phyloP scores from a whole-genome alignment of 1,284 basidiomycete genomes.

The Ustilago esculenta region DNA sequence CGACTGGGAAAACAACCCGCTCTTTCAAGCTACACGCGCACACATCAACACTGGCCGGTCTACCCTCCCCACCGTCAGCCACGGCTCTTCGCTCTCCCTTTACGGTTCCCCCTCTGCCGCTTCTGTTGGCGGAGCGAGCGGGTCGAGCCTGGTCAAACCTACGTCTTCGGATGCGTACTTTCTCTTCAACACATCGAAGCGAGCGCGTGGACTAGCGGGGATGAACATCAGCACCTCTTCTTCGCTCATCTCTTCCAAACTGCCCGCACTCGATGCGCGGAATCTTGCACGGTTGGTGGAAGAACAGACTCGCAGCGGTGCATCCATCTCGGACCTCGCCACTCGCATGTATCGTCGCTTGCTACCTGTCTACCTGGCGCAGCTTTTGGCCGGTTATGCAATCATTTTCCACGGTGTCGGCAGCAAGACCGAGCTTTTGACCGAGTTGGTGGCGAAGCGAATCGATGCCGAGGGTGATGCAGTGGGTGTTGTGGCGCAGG shows the following conservation, averaged over 20 bases:
- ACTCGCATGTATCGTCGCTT: slow-evolving; percentile 33
- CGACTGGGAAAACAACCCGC: slow-evolving; percentile 40
- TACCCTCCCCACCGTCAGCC: not conserved
- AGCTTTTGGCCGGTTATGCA: slow-evolving; percentile 40
- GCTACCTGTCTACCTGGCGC: slow-evolving; percentile 39
- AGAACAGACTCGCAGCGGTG: slow-evolving; percentile 12
- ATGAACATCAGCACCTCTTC: slow-evolving; percentile 30
- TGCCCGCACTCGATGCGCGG: slow-evolving; percentile 27
- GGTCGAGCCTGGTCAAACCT: slow-evolving; percentile 33
- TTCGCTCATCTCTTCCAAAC: slow-evolving; percentile 32
- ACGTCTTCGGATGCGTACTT: slow-evolving; percentile 50
- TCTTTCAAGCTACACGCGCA: slow-evolving; percentile 18
- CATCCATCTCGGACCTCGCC: slow-evolving; percentile 23
- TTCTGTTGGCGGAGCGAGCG: slow-evolving; percentile 1
- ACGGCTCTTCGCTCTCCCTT: slow-evolving; percentile 20
- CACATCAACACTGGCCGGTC: slow-evolving; percentile 7
- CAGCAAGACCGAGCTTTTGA: slow-evolving; percentile 30
- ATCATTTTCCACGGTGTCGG: slow-evolving; percentile 51
- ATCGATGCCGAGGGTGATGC: slow-evolving; percentile 40
- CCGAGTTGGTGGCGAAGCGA: slow-evolving; percentile 16
- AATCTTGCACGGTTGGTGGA: slow-evolving; percentile 19
- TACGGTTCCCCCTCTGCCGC: slow-evolving; percentile 5
- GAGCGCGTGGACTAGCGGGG: slow-evolving; percentile 27
- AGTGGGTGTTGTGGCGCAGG: slow-evolving; percentile 49
- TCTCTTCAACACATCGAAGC: slow-evolving; percentile 47